Evolutionary conservation across 2,329 filamentous ascomycete genomes (phyloP), one percentile per base, ranked within the genome.

Genomic region (Trichoderma sp.): DNA sequence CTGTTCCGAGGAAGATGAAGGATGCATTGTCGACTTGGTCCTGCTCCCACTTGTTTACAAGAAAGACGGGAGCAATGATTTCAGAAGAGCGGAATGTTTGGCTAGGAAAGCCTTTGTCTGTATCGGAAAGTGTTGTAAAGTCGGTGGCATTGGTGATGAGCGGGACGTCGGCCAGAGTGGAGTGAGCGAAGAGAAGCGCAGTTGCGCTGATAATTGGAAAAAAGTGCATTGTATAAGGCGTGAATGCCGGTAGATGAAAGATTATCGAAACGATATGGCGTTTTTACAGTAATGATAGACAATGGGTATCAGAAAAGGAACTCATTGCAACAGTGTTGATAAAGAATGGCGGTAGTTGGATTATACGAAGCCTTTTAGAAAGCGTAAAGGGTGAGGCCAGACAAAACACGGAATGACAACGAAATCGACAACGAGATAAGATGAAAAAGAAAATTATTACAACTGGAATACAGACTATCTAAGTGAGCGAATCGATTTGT

Each of bases 81-180:
- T 30, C 15, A 1, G 56, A 60, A 21, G 65, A 68, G 36, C 34
- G 65, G 12, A 68, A 68, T 0, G 18, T 60, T 47, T 68, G 65
- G n/a, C 51, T 68, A 6, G 64, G 64, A 21, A 68, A 68, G 5
- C 47, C 47, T 12, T 28, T 36, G 6, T 39, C 15, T 3, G 51
- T 21, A 24, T 30, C 18, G 51, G 64, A 26, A 4, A 68, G 64
- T 26, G 53, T 26, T 21, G n/a, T 39, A 12, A 56, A 68, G 2
- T 68, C 64, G 34, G 64, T 58, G n/a, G 24, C 24, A 21, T 68
- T 68, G 6, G 51, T 68, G 53, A 68, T n/a, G 51, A 58, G 64
- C 0, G 32, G 53, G 64, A 68, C 34, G 24, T 68, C 64, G 34
- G 64, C 64, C 11, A 58, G 32, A 30, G 32, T 15, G 8, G 53